phyloP scores from a whole-genome alignment of 2,329 filamentous ascomycete genomes.

The Aspergillus pseudotamarii region DNA sequence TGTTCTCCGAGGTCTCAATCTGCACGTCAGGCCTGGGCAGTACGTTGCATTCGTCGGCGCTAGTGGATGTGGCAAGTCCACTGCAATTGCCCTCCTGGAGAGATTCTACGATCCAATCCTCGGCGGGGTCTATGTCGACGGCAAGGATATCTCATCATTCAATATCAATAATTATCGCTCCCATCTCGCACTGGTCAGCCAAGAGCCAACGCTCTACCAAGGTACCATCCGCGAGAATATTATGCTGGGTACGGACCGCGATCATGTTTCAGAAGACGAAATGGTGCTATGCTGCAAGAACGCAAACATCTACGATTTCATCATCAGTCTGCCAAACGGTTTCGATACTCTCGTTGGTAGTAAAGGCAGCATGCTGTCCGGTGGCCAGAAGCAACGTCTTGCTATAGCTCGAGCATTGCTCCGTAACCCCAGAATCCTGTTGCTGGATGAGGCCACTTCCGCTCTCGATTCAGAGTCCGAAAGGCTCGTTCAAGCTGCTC shows the following conservation, averaged over 20 bases:
- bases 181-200: constrained; percentile 68
- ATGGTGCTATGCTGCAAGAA: constrained; percentile 26
- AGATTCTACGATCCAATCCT: constrained; percentile 68
- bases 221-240: constrained; percentile 70
- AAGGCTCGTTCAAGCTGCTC: constrained; percentile 62
- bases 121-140: constrained; percentile 67
- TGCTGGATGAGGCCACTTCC: constrained; percentile 40
- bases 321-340: constrained; percentile 29
- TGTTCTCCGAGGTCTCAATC: constrained; percentile 21
- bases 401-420: constrained; percentile 41
- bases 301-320: constrained; percentile 34
- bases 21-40: constrained; percentile 47
- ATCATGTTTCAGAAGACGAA: constrained; percentile 16
- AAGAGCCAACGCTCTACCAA: constrained; percentile 71
- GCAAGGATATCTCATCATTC: constrained; percentile 58
- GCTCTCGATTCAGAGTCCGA: constrained; percentile 50
- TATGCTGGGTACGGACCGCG: constrained; percentile 53
- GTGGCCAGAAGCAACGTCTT: constrained; percentile 35
- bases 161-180: constrained; percentile 64
- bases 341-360: constrained; percentile 28
- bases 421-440: constrained; percentile 35
- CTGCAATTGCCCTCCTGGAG: constrained; percentile 61
- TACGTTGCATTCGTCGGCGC: constrained; percentile 57
- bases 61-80: constrained; percentile 62
- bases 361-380: constrained; percentile 15